These are phyloP conservation scores for Phytophthora podocarpi DNA, from an alignment of 352 stramenopile species.

Conservation along the genomic window DNA sequence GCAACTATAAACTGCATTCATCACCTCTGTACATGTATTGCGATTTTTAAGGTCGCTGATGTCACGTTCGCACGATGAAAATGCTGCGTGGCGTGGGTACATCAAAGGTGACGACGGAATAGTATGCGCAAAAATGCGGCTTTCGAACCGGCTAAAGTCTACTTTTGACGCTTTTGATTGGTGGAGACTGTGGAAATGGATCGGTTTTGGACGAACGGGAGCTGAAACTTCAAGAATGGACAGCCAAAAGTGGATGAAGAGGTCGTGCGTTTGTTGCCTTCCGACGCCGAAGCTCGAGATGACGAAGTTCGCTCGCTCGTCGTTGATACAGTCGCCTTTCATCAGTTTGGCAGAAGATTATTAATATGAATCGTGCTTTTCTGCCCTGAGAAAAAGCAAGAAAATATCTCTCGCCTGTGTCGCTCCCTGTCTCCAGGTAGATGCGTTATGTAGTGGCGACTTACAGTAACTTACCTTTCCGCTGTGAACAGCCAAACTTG, in stretches of 20 bases:
- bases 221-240: constrained; percentile 35
- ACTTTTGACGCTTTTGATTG: background rate
- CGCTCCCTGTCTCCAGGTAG: background rate
- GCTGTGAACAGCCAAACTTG: background rate
- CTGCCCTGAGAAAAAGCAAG: no score
- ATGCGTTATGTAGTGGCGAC: no score
- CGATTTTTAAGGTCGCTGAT: background rate
- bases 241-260: constrained; percentile 16
- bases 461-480: no score
- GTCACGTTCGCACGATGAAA: constrained; percentile 3
- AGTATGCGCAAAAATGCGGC: constrained; percentile 28
- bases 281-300: constrained; percentile 8
- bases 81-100: constrained; percentile 3
- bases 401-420: constrained; percentile 6
- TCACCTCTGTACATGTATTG: no score
- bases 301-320: no score
- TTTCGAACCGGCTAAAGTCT: background rate
- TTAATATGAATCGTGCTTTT: constrained; percentile 26
- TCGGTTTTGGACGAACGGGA: no score
- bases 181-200: background rate
- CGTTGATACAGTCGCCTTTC: constrained; percentile 7
- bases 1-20: no score
- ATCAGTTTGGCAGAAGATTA: constrained; percentile 14
- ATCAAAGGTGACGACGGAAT: constrained; percentile 17
- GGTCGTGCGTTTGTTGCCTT: background rate